Base-by-base conservation (phyloP, 2,329 filamentous ascomycete genomes). In the Beauveria caledonica region DNA sequence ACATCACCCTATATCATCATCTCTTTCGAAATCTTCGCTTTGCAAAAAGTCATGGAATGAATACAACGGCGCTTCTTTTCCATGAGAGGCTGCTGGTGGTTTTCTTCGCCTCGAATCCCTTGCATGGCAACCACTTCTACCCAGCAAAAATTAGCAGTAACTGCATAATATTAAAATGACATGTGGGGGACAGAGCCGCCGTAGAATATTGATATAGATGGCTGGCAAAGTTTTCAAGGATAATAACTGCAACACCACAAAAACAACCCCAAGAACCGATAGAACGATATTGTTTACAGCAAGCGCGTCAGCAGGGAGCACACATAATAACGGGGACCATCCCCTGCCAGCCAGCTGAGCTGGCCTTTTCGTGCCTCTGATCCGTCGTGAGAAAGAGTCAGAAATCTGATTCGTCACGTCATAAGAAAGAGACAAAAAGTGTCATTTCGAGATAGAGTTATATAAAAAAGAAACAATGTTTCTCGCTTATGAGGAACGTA, bases 91-190 rank as follows among this genome's bases (percentile, higher is more conserved):
- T 10, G 33, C 33, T 36, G 5, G 11, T 13, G 5, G 33, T 15
- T 36, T 36, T 36, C 1, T 13, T 1, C 11, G 33, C 33, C 33
- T 36, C 11, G 11, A 13, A 64, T 54, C 52, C 36, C 52, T 53
- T 51, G 15, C 56, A 46, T 40, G 50, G 58, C 39, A 58, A 46
- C 61, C 40, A n/a, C 40, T 36, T 33, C 33, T 55, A 55, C 53
- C 53, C 25, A 55, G 23, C 44, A 46, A 21, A 46, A n/a, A 42
- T 17, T 42, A 54, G 33, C 33, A 15, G 8, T 36, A 36, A 15
- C 13, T 21, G 29, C 39, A 44, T 13, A 42, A 7, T 54, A 54
- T 42, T 54, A 44, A 54, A 44, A 54, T 54, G 51, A 44, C 21
- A 39, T 44, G 51, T 54, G 51, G 51, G 51, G 51, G 17, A 40